Base-by-base conservation (phyloP, 2,329 filamentous ascomycete species). In the Epichloe hybrida region DNA sequence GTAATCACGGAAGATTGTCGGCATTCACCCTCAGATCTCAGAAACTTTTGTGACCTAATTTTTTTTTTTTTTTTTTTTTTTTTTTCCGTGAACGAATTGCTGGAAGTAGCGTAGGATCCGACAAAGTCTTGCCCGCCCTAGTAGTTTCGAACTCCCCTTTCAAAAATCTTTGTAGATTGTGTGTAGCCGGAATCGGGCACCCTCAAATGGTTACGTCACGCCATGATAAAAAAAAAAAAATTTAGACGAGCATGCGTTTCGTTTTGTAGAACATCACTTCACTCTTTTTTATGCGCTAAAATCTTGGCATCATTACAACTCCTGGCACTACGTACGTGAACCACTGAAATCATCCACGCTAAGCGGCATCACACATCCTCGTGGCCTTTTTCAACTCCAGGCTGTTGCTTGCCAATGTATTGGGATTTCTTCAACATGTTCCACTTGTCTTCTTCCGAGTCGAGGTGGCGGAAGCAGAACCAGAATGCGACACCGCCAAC, bases 401-500 rank as follows among this genome's bases (percentile, higher is more conserved):
- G 71, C 59, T 69, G 60, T 57, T 65, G 62, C n/a, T 56, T 50
- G 40, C 71, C 71, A 55, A 69, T 60, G 54, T 58, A 74, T 55
- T 70, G 62, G 21, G 69, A 70, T 58, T 67, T 68, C 64, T 69
- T 63, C 48, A 79, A 65, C 74, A 80, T 75, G 65, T 89, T 89
- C 56, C 84, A 69, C 58, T 73, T 70, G 63, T 88, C 85, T 62
- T 89, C 86, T 56, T 81, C 70, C 27, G 65, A 67, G 60, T 89
- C 85, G 9, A 84, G 70, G n/a, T 76, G 70, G 39, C 73, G 69
- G 70, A 84, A 86, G 59, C 74, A 78, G 59, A 82, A 63, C 83
- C 83, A 89, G 69, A 89, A 88, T 2, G 72, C 70, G 4, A 73
- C 54, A 23, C 81, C 83, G 37, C 81, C 84, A 7, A 81, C 48